A percentile compares a stretch with the other conserved stretches of the same genome.
These are phyloP conservation scores for Lanzia echinophila DNA, from an alignment of 2,329 filamentous ascomycete genomes.

Conservation along the genomic window DNA sequence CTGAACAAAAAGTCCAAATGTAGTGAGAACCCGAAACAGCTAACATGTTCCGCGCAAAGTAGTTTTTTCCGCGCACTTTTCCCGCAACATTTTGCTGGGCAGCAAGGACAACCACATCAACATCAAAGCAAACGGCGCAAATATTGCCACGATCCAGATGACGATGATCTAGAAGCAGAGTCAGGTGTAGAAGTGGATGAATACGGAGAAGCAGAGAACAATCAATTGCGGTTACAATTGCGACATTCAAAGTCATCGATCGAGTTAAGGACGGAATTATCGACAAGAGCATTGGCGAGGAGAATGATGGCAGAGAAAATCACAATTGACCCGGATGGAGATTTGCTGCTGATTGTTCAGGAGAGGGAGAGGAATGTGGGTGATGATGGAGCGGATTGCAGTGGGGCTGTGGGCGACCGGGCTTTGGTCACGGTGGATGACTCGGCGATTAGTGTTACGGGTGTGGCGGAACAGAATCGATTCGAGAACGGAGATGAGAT, in stretches of 20 bases:
- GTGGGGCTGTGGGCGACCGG: neutral
- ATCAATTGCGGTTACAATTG: conserved; percentile 1
- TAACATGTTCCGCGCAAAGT: neutral
- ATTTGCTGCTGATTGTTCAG: conserved; percentile 1
- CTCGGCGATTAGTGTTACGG: neutral
- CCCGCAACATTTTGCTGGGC: conserved; percentile 1
- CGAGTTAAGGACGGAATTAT: neutral
- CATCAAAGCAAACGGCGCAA: conserved; percentile 5
- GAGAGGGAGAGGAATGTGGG: neutral
- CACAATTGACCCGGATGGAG: conserved; percentile 2
- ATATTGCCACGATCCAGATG: neutral
- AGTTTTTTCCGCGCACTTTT: conserved; percentile 7
- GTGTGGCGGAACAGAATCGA: neutral
- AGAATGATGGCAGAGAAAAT: conserved; percentile 1
- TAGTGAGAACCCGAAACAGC: neutral
- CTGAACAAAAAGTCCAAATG: too few relatives aligned
- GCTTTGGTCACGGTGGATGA: neutral
- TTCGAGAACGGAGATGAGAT: neutral
- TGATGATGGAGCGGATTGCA: neutral
- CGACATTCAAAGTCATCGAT: neutral
- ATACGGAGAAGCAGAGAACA: neutral
- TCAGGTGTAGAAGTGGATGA: neutral
- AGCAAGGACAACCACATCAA: neutral
- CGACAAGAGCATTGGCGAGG: neutral
- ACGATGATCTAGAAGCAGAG: neutral